A percentile compares a stretch with the other conserved stretches of the same genome.
phyloP scores from a whole-genome alignment of 1,284 basidiomycete genomes.

The Cutaneotrichosporon sp. region DNA sequence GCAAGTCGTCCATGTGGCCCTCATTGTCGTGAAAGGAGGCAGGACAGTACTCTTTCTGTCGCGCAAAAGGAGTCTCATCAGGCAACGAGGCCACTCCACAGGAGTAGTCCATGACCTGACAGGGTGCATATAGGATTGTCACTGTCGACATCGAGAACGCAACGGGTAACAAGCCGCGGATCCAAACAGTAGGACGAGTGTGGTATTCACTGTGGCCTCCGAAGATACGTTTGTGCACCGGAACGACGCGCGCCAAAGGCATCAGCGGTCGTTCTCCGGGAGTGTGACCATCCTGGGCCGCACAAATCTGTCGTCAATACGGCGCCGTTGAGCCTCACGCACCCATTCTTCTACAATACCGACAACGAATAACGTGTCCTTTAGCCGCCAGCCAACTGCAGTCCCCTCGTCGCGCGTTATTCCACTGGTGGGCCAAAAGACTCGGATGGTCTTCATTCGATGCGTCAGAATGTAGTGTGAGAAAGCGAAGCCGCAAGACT shows the following conservation, averaged over 20 bases:
- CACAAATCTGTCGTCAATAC: too few relatives aligned
- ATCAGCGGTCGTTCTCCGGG: too few relatives aligned
- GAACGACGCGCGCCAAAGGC: too few relatives aligned
- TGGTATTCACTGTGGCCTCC: too few relatives aligned
- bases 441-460: constrained; percentile 10
- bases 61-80: not conserved
- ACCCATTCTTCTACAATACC: constrained; percentile 18
- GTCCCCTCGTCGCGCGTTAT: constrained; percentile 11
- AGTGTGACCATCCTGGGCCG: too few relatives aligned
- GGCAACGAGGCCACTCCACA: not conserved
- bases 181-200: constrained; percentile 1
- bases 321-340: not conserved
- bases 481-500: not conserved
- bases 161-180: constrained; percentile 5
- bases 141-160: constrained; percentile 19
- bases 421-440: constrained; percentile 34
- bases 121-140: constrained; percentile 28
- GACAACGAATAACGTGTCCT: constrained; percentile 23
- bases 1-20: too few relatives aligned
- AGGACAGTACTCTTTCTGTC: not conserved
- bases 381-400: constrained; percentile 28
- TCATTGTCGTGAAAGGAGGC: too few relatives aligned
- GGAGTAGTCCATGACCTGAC: constrained; percentile 5
- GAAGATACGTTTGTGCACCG: too few relatives aligned
- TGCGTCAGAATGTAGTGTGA: not conserved